Evolutionary conservation across 805 yeast genomes (phyloP), one percentile per base, ranked within the genome.

Genomic region (Candida multigemmis): DNA sequence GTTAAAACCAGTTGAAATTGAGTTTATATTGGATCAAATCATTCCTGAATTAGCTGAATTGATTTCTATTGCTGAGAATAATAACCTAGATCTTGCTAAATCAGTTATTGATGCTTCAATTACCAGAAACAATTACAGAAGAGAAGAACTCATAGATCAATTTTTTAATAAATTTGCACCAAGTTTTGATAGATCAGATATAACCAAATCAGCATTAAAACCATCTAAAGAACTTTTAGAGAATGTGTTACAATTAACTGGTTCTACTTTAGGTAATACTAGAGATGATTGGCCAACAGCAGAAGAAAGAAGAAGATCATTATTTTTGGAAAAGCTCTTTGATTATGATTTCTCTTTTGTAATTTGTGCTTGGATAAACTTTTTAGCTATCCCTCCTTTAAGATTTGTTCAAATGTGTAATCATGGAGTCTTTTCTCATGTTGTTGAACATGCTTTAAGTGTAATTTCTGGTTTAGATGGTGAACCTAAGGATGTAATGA

Each of bases 211-310:
- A 10, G 25, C 20, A 2, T 16, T 25, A 16, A 12, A 11, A 8
- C 31, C 30, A 14, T 34, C 68, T 46, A 36, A 59, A 4, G 74
- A 67, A 32, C 65, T 83, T 25, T 56, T 82, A 34, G 93, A 82
- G 38, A 78, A 77, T 34, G 68, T 79, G 14, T 59, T 84, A 27
- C 69, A 69, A 40, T 52, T 84, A 35, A 64, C 76, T 4, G 57
- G 70, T 1, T 81, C 93, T 0, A 84, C 94, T 0, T 56, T 84
- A 30, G 91, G 89, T 16, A 81, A 82, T 50, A 78, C 85, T 2
- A 71, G 71, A 36, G 93, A 75, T 39, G 94, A 84, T 48, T 83
- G 94, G 94, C 94, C 94, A 24, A 84, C 94, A 1, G 80, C 86
- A 0, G 91, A 82, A 41, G 94, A 84, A 47, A 71, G 93, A 61